phyloP scores from a whole-genome alignment of 2,329 filamentous ascomycete genomes.

The Colletotrichum lindemuthianum region DNA sequence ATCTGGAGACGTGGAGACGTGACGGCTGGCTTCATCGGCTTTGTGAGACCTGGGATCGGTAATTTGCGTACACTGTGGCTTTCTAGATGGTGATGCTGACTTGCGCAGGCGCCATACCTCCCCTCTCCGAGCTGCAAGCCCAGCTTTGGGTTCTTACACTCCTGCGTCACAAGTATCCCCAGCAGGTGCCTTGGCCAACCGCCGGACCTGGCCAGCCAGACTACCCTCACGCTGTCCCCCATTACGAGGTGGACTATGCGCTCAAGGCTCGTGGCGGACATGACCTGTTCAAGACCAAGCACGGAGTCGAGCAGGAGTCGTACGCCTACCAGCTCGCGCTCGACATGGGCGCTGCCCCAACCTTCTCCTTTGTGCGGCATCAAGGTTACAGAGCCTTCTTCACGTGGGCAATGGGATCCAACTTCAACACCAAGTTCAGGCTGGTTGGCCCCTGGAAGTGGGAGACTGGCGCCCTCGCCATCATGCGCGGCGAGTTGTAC shows the following conservation, averaged over 20 bases:
- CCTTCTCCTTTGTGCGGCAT: slow-evolving; percentile 45
- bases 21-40: slow-evolving; percentile 57
- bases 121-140: slow-evolving; percentile 59
- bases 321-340: slow-evolving; percentile 61
- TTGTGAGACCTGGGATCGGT: slow-evolving; percentile 56
- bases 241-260: slow-evolving; percentile 53
- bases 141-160: slow-evolving; percentile 58
- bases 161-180: slow-evolving; percentile 43
- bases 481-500: slow-evolving; percentile 56
- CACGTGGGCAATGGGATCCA: slow-evolving; percentile 59
- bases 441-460: slow-evolving; percentile 56
- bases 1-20: slow-evolving; percentile 57
- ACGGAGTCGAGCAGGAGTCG: slow-evolving; percentile 59
- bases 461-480: slow-evolving; percentile 45
- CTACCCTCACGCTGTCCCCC: slow-evolving; percentile 40
- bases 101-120: slow-evolving; percentile 54
- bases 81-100: neutral
- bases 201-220: neutral
- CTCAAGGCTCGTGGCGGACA: slow-evolving; percentile 48
- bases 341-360: slow-evolving; percentile 56
- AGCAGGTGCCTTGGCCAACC: slow-evolving; percentile 33
- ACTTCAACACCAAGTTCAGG: slow-evolving; percentile 61
- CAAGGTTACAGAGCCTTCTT: slow-evolving; percentile 49
- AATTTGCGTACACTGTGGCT: neutral
- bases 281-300: slow-evolving; percentile 47